Percentiles rank a stretch among this genome's conserved stretches.
Conservation (phyloP, 805 yeast genomes). For the Sugiyamaella boreocaroliniensis region DNA sequence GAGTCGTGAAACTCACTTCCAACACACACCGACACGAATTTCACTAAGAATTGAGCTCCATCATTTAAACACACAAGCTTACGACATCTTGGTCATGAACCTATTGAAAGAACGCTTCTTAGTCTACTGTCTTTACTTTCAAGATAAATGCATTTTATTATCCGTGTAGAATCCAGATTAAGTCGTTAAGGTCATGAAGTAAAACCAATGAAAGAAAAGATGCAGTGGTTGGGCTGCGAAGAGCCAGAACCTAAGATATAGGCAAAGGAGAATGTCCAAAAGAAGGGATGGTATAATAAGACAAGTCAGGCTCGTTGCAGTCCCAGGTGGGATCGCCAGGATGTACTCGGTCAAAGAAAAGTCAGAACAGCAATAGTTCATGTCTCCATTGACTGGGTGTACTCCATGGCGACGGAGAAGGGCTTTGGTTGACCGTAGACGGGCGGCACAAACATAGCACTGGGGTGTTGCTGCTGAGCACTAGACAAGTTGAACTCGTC, state of each 20-base stretch:
- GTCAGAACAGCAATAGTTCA: not conserved
- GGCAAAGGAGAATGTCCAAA: too few relatives aligned
- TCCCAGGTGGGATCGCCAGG: not conserved
- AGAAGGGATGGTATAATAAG: too few relatives aligned
- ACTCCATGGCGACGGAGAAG: conserved; percentile 8
- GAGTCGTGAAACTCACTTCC: too few relatives aligned
- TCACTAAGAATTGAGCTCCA: too few relatives aligned
- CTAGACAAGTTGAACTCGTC: conserved; percentile 11
- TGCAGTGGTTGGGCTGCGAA: not conserved
- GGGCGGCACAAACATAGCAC: not conserved
- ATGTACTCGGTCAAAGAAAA: too few relatives aligned
- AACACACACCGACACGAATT: too few relatives aligned
- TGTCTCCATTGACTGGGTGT: conserved; percentile 2
- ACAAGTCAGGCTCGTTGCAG: not conserved
- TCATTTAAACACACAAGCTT: too few relatives aligned
- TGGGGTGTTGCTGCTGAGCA: not conserved
- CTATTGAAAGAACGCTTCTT: too few relatives aligned
- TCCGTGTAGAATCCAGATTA: not conserved
- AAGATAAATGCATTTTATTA: not conserved
- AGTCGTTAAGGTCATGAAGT: not conserved
- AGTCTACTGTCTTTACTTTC: too few relatives aligned
- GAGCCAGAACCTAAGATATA: not conserved
- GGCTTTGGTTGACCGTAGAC: not conserved
- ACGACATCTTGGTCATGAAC: too few relatives aligned
- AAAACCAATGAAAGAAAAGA: not conserved